These are phyloP conservation scores for Gaultheria prostrata DNA, from an alignment of 148 eudicot genomes.

Conservation along the genomic window DNA sequence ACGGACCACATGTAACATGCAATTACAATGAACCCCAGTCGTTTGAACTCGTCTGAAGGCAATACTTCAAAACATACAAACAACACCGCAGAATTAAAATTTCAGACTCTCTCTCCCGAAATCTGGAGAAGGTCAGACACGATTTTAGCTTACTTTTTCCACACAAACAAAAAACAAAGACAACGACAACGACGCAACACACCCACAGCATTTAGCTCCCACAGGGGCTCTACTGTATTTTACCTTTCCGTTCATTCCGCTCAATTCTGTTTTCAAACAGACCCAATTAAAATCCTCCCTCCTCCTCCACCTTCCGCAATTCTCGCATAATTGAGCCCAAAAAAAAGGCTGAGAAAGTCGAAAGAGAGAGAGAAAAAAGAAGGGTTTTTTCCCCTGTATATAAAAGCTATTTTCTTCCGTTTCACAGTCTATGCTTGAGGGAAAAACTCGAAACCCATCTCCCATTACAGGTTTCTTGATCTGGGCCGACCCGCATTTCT, in stretches of 20 bases:
- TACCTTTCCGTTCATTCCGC: slow-evolving; percentile 47
- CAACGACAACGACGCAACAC: background rate
- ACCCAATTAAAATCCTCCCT: slow-evolving; percentile 17
- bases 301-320: slow-evolving; percentile 45
- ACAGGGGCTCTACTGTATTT: background rate
- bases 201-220: background rate
- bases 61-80: background rate
- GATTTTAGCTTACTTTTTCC: background rate
- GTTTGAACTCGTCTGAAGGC: background rate
- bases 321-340: slow-evolving; percentile 25
- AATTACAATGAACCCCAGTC: background rate
- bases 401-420: background rate
- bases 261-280: slow-evolving; percentile 7
- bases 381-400: background rate
- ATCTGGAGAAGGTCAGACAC: background rate
- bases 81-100: background rate
- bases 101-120: background rate
- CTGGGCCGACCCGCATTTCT: slow-evolving; percentile 36
- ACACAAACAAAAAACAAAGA: background rate
- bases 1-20: too few relatives aligned
- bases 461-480: slow-evolving; percentile 19
- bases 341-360: background rate
- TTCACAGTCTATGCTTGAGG: background rate
- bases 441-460: slow-evolving; percentile 5
- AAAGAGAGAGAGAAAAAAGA: background rate